These are phyloP conservation scores for Umbilicaria muhlenbergii DNA, from an alignment of 495 filamentous ascomycete species.

Conservation along the genomic window DNA sequence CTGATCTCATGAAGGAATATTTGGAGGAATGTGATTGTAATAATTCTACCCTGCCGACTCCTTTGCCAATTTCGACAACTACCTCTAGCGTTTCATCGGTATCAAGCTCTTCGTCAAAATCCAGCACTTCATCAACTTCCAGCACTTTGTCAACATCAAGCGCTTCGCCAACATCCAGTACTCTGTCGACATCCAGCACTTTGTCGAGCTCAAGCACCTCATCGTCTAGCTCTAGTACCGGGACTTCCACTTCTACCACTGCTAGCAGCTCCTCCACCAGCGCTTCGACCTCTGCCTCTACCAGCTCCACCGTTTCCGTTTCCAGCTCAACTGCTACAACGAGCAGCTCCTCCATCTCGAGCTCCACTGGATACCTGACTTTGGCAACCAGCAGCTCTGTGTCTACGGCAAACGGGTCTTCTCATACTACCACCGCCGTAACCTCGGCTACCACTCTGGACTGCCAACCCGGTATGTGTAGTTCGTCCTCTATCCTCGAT, in stretches of 20 bases:
- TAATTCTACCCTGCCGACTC: slow-evolving; percentile 14
- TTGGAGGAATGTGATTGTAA: slow-evolving; percentile 16
- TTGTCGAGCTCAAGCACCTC: slow-evolving; percentile 1
- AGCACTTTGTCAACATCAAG: slow-evolving; percentile 8
- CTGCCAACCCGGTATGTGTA: too few species aligned
- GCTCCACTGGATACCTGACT: too few species aligned
- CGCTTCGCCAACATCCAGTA: background rate
- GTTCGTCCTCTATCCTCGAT: too few species aligned
- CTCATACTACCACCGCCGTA: too few species aligned
- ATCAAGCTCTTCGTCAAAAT: slow-evolving; percentile 6
- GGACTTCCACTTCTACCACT: slow-evolving; percentile 4
- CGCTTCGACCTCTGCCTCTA: background rate
- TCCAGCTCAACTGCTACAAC: slow-evolving; percentile 1
- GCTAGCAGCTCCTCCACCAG: slow-evolving; percentile 10
- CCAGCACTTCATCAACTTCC: slow-evolving; percentile 11
- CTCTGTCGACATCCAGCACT: background rate
- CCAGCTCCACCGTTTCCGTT: background rate
- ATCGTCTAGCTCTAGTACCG: background rate
- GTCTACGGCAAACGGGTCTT: too few species aligned
- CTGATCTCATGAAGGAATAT: slow-evolving; percentile 27
- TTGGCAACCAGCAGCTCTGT: too few species aligned
- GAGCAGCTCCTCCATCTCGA: background rate
- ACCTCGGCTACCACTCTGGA: too few species aligned
- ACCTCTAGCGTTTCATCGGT: too few species aligned
- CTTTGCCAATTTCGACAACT: slow-evolving; percentile 5